phyloP scores from a whole-genome alignment of 1,139 yeast species.

The Suhomyces atakaporum region DNA sequence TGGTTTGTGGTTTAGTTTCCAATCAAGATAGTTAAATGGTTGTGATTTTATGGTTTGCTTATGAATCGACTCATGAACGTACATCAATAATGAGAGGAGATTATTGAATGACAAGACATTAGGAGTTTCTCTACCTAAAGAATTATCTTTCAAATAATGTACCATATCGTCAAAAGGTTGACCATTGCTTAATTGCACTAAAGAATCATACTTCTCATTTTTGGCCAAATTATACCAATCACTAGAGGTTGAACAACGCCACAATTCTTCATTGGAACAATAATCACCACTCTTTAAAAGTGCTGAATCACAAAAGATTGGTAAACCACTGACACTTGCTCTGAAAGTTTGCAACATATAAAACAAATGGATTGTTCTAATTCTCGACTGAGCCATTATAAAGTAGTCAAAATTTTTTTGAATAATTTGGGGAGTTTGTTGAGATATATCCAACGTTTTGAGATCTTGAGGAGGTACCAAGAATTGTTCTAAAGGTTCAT shows the following conservation, averaged over 20 bases:
- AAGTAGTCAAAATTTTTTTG: constrained; percentile 72
- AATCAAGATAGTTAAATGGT: constrained; percentile 36
- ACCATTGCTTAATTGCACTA: constrained; percentile 63
- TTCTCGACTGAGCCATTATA: constrained; percentile 77
- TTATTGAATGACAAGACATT: constrained; percentile 49
- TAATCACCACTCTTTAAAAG: constrained; percentile 75
- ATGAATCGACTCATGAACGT: constrained; percentile 71
- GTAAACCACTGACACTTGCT: constrained; percentile 66
- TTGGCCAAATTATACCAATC: constrained; percentile 54
- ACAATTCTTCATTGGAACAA: constrained; percentile 66
- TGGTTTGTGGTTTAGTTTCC: constrained; percentile 66
- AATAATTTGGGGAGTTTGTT: constrained; percentile 14
- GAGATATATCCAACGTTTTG: constrained; percentile 6
- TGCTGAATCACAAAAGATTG: constrained; percentile 53
- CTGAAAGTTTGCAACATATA: constrained; percentile 71
- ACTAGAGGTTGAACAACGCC: constrained; percentile 58
- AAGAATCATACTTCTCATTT: constrained; percentile 25
- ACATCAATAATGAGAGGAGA: constrained; percentile 64
- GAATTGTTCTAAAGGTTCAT: constrained; percentile 66
- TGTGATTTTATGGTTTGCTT: constrained; percentile 40
- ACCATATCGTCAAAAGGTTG: constrained; percentile 51
- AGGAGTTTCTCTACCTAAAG: neutral
- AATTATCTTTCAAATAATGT: constrained; percentile 39
- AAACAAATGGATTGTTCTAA: constrained; percentile 80
- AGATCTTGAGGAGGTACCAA: constrained; percentile 55